These are phyloP conservation scores for Myxozyma vanderwaltii DNA, from an alignment of 805 yeast species.

Conservation along the genomic window DNA sequence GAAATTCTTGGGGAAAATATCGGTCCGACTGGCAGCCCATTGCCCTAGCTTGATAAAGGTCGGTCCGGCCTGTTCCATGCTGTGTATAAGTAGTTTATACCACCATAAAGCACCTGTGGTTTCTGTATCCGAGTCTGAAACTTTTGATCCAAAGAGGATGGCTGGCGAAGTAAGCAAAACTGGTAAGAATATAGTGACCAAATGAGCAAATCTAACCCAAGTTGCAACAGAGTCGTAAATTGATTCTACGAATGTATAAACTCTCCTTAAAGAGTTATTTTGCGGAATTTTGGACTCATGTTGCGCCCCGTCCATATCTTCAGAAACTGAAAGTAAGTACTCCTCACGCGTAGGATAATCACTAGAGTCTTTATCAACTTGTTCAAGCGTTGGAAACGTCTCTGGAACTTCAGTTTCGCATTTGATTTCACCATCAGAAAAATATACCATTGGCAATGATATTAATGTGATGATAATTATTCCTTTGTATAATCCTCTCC, in stretches of 20 bases:
- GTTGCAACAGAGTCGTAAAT: constrained; percentile 45
- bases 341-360: constrained; percentile 25
- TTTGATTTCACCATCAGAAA: neutral
- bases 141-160: constrained; percentile 50
- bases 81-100: constrained; percentile 64
- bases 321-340: constrained; percentile 23
- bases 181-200: constrained; percentile 69
- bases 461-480: neutral
- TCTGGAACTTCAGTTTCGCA: constrained; percentile 1
- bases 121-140: constrained; percentile 40
- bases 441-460: neutral
- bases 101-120: constrained; percentile 68
- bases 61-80: constrained; percentile 87
- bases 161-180: constrained; percentile 67
- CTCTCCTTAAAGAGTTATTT: neutral
- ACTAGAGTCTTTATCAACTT: constrained; percentile 6
- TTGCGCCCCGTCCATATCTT: constrained; percentile 2
- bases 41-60: constrained; percentile 81
- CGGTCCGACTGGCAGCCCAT: constrained; percentile 98
- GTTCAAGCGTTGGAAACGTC: constrained; percentile 20
- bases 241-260: neutral
- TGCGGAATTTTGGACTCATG: constrained; percentile 3
- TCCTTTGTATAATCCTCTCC: neutral
- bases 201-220: constrained; percentile 65
- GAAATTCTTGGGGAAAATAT: constrained; percentile 77